Base-by-base conservation (phyloP, 345 rosid species). In the Pistacia atlantica region DNA sequence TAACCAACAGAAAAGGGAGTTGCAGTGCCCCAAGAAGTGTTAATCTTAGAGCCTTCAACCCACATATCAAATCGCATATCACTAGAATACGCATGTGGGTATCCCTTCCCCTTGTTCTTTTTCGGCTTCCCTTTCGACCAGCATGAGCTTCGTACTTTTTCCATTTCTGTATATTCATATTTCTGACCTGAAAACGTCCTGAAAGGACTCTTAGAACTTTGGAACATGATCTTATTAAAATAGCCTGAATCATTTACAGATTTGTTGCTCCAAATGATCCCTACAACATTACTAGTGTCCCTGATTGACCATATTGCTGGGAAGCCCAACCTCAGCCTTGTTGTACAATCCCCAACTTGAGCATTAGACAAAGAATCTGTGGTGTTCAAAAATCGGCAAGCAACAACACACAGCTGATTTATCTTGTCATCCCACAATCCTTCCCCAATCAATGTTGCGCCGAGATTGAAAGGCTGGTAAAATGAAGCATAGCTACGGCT, bases 311-410 rank as follows among this genome's bases (percentile, higher is more conserved):
- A 78, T 28, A 77, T 65, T 63, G 75, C 81, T 1, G 83, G 86
- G 71, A 86, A 84, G 17, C 81, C 51, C 77, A 86, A 55, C 69
- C 73, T 85, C 64, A 88, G 55, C 35, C 70, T 79, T 55, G 80
- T 78, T 3, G 87, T 85, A 79, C 90, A 85, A 73, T 85, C 86
- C 69, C 85, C 90, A 64, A 85, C 81, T 49, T 57, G 71, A 78
- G 86, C 87, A 56, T 51, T 79, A 57, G 64, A 76, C 75, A 73
- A 78, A 31, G 90, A 80, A 49, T 66, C 75, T 1, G 79, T 48
- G 0, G 37, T 10, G 56, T 80, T 80, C 60, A 71, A 67, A 45
- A 87, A 67, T 45, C 81, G 74, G 42, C 85, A 85, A 13, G 84
- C 89, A 35, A 68, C 71, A 25, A 84, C 54, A 73, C 72, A 75